Percentiles rank a stretch among this genome's conserved stretches.
phyloP scores from a whole-genome alignment of 1,284 basidiomycete species.

The Ustilago shanxiensis region DNA sequence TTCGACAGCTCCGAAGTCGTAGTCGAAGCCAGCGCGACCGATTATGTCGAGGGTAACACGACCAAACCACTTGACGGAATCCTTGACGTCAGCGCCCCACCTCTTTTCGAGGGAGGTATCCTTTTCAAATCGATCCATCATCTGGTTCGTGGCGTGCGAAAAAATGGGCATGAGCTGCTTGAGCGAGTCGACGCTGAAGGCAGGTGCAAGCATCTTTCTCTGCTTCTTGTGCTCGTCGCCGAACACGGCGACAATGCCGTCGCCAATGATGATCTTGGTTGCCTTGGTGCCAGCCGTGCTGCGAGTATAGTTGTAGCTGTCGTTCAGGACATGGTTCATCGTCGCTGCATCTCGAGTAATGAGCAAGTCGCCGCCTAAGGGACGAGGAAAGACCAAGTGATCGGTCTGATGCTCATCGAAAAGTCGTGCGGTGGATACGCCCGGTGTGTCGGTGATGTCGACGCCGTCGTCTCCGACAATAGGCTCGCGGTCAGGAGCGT shows the following conservation, averaged over 20 bases:
- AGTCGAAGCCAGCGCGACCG: slow-evolving; percentile 52
- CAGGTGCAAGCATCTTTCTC: slow-evolving; percentile 43
- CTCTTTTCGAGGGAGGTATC: slow-evolving; percentile 39
- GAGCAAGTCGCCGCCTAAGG: slow-evolving; percentile 45
- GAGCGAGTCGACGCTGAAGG: slow-evolving; percentile 46
- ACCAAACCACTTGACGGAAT: slow-evolving; percentile 49
- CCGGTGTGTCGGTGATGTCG: slow-evolving; percentile 46
- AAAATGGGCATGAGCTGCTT: slow-evolving; percentile 44
- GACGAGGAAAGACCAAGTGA: slow-evolving; percentile 43
- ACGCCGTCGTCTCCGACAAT: slow-evolving; percentile 39
- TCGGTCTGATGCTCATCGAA: slow-evolving; percentile 38
- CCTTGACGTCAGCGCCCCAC: slow-evolving; percentile 37
- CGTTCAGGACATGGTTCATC: slow-evolving; percentile 48
- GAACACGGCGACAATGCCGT: slow-evolving; percentile 47
- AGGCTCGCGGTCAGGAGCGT: slow-evolving; percentile 26
- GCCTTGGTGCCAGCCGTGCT: slow-evolving; percentile 47
- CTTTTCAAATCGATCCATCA: slow-evolving; percentile 41
- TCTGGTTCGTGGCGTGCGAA: slow-evolving; percentile 38
- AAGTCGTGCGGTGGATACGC: slow-evolving; percentile 28
- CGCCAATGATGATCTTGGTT: slow-evolving; percentile 50
- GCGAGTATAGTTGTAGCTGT: slow-evolving; percentile 43
- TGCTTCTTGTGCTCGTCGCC: slow-evolving; percentile 52
- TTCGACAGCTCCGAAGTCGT: slow-evolving; percentile 53
- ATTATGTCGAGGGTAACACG: slow-evolving; percentile 56
- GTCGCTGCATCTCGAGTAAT: slow-evolving; percentile 45